Evolutionary conservation across 1,284 basidiomycete genomes (phyloP).

Genomic region (Sparassis latifolia): DNA sequence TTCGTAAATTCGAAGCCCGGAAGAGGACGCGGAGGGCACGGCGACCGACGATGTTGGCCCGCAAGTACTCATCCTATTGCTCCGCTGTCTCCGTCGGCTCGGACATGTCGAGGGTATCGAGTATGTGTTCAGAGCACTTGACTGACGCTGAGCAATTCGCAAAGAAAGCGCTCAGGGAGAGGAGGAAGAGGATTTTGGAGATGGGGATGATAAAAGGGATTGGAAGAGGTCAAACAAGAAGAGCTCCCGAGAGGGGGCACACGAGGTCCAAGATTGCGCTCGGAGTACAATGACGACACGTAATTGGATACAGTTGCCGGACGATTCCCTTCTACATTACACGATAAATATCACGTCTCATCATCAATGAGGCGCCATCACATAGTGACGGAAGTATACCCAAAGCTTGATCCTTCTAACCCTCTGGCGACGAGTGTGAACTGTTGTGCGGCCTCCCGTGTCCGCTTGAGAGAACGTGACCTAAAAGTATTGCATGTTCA

Average conservation of each 20-base stretch:
- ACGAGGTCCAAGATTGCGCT: too few species aligned
- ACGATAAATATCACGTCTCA: too few species aligned
- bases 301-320: too few species aligned
- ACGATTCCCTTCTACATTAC: too few species aligned
- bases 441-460: slow-evolving; percentile 69
- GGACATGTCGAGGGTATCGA: slow-evolving; percentile 25
- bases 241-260: neutral
- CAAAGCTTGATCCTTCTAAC: slow-evolving; percentile 70
- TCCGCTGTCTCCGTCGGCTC: slow-evolving; percentile 28
- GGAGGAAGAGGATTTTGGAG: slow-evolving; percentile 24
- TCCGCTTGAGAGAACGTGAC: slow-evolving; percentile 57
- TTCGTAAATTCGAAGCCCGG: slow-evolving; percentile 1
- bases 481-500: slow-evolving; percentile 25
- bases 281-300: too few species aligned
- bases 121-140: slow-evolving; percentile 16
- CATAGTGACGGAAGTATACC: slow-evolving; percentile 46
- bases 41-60: slow-evolving; percentile 17
- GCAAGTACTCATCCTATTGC: slow-evolving; percentile 27
- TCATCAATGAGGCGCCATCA: slow-evolving; percentile 6
- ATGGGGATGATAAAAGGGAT: slow-evolving; percentile 5
- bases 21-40: slow-evolving; percentile 15
- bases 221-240: neutral
- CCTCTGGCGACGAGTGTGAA: slow-evolving; percentile 72
- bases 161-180: slow-evolving; percentile 27
- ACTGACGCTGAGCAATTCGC: slow-evolving; percentile 31